These are phyloP conservation scores for Irpex sp. DNA, from an alignment of 1,284 basidiomycete genomes.

Conservation along the genomic window DNA sequence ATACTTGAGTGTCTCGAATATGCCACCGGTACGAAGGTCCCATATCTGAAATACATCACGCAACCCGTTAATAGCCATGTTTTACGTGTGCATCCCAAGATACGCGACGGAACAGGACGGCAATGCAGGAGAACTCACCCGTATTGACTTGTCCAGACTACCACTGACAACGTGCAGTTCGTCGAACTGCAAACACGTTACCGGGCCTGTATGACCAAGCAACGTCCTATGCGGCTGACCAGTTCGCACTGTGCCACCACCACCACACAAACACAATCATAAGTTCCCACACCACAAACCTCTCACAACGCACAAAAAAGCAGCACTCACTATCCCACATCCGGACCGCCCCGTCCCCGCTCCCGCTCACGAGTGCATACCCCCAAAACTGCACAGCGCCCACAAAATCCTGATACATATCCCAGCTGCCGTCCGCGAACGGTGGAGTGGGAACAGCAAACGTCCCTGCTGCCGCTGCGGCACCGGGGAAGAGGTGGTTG, in stretches of 20 bases:
- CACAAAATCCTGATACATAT: conserved; percentile 97
- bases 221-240: conserved; percentile 95
- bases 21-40: conserved; percentile 91
- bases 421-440: conserved; percentile 87
- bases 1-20: conserved; percentile 87
- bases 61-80: not conserved
- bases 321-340: conserved; percentile 95
- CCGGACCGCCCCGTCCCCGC: conserved; percentile 93
- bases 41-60: conserved; percentile 63
- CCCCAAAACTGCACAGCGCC: conserved; percentile 99
- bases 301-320: too few species aligned
- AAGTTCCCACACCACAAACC: not conserved
- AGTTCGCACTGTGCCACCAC: conserved; percentile 82
- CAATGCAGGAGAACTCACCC: conserved; percentile 46
- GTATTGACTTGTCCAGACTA: conserved; percentile 90
- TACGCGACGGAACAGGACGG: not conserved
- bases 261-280: conserved; percentile 3
- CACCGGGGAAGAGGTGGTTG: conserved; percentile 48
- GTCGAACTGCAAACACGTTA: conserved; percentile 97
- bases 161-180: conserved; percentile 92
- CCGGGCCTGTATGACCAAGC: conserved; percentile 89
- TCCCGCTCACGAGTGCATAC: conserved; percentile 94
- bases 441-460: conserved; percentile 86
- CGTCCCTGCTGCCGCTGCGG: conserved; percentile 55
- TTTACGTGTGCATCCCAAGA: not conserved